Evolutionary conservation across 148 eudicot genomes (phyloP).

Genomic region (Salicornia ramosissima): DNA sequence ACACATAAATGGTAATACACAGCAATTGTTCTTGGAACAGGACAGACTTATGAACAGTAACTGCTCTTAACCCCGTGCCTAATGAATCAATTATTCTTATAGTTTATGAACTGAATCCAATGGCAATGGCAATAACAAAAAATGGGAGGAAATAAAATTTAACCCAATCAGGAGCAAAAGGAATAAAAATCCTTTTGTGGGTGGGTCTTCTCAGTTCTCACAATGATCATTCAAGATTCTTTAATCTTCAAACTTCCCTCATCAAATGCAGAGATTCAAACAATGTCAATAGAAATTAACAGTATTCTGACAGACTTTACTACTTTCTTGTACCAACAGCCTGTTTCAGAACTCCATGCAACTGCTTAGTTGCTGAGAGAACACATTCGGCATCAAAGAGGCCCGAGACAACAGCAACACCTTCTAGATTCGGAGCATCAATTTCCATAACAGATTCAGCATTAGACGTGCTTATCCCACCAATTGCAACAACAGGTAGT

Average conservation of each 20-base stretch:
- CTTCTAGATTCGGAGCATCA: constrained; percentile 50
- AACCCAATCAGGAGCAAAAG: no score
- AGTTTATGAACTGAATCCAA: neutral
- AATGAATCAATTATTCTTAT: no score
- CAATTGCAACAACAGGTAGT: constrained; percentile 91
- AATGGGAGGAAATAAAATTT: no score
- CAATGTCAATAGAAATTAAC: neutral
- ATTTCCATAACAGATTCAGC: constrained; percentile 59
- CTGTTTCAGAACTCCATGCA: constrained; percentile 44
- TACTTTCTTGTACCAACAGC: constrained; percentile 19
- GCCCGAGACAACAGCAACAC: constrained; percentile 86
- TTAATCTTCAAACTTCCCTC: neutral
- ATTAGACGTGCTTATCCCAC: constrained; percentile 68
- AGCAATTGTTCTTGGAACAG: no score
- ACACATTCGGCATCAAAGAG: constrained; percentile 70
- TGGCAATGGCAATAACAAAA: neutral
- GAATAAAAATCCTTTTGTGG: no score
- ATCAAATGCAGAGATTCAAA: neutral
- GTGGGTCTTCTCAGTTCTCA: no score
- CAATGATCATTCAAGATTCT: no score
- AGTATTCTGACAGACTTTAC: neutral
- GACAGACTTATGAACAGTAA: no score
- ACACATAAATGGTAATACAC: no score
- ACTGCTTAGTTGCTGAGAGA: constrained; percentile 43
- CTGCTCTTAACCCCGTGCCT: no score